Base-by-base conservation (phyloP, 139 green algal species). In the Chlorella ohadii region DNA sequence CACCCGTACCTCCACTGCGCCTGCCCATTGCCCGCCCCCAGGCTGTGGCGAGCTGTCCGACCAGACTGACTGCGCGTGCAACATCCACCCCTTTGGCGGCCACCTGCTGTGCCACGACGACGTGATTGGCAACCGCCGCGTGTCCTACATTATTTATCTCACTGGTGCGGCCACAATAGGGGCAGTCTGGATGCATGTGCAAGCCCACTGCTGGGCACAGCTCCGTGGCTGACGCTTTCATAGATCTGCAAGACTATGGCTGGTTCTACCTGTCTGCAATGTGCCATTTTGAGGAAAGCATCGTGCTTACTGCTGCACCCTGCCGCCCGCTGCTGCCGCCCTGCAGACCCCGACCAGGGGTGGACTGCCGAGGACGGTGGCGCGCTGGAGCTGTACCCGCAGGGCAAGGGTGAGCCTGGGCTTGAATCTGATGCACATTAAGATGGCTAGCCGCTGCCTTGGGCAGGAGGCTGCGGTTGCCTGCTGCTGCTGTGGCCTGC, bases 81-180 rank as follows among this genome's bases (percentile, higher is more conserved):
- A 98, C 78, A 90, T 97, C 51, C 97, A 98, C 83, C 86, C 93
- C 3, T 78, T 92, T 36, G 92, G 94, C 33, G 87, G 94, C 34
- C 93, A 96, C 85, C 86, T 96, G 61, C 86, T 96, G 41, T 95
- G 92, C 84, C 95, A 98, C 81, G 95, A 98, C 87, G 95, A 98
- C 86, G 95, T 98, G 34, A 98, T 98, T 72, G 94, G 94, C 51
- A 93, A 88, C 71, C 91, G 95, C 28, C 84, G 90, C 4, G 93
- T 98, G 59, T 96, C 92, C 0, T 98, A 92, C 88, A 98, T 98
- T 79, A 92, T 98, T 47, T 98, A 98, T 87, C 89, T 98, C 13
- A 97, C 95, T 27, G 76, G 76, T 82, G 55, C 16, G 72, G 36
- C 16, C n/a, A n/a, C n/a, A n/a, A n/a, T n/a, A n/a, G n/a, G n/a